A percentile compares a stretch with the other conserved stretches of the same genome.
Evolutionary conservation across 495 filamentous ascomycete genomes (phyloP).

Genomic region (Aspergillus ostianus): DNA sequence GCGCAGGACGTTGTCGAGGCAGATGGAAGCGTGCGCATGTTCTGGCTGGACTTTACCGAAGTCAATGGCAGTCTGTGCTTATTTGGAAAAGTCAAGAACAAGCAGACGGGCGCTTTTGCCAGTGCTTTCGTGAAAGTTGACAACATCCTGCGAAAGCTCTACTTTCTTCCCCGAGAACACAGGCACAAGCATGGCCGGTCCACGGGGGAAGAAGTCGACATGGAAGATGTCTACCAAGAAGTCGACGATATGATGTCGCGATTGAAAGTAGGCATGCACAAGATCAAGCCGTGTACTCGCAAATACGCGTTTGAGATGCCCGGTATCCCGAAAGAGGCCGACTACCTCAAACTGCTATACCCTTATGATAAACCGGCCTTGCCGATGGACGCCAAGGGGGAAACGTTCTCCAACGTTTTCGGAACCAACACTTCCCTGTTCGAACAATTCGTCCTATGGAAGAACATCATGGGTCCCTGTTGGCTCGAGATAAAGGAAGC

Average conservation of each 20-base stretch:
- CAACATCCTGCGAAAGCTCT: conserved; percentile 89
- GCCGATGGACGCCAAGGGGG: conserved; percentile 68
- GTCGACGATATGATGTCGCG: conserved; percentile 81
- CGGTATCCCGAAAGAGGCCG: conserved; percentile 79
- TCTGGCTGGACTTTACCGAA: conserved; percentile 96
- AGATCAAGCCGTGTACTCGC: conserved; percentile 83
- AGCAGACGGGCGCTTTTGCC: conserved; percentile 70
- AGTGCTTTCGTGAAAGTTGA: conserved; percentile 97
- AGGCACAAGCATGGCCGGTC: conserved; percentile 62
- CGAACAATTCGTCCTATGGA: conserved; percentile 97
- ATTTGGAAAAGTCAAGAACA: conserved; percentile 95
- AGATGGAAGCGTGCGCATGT: conserved; percentile 89
- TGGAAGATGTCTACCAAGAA: conserved; percentile 88
- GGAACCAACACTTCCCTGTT: conserved; percentile 92
- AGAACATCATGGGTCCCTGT: conserved; percentile 96
- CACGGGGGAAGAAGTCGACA: conserved; percentile 77
- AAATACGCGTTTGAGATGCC: conserved; percentile 96
- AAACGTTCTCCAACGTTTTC: conserved; percentile 94
- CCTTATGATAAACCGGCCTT: conserved; percentile 77
- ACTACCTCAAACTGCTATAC: conserved; percentile 93
- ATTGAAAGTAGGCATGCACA: conserved; percentile 80
- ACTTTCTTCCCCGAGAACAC: conserved; percentile 81
- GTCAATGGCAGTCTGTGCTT: conserved; percentile 88
- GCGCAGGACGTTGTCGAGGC: conserved; percentile 80
- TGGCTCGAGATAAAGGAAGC: conserved; percentile 88